phyloP scores from a whole-genome alignment of 2,329 filamentous ascomycete genomes.

The Trichoderma pleuroti region DNA sequence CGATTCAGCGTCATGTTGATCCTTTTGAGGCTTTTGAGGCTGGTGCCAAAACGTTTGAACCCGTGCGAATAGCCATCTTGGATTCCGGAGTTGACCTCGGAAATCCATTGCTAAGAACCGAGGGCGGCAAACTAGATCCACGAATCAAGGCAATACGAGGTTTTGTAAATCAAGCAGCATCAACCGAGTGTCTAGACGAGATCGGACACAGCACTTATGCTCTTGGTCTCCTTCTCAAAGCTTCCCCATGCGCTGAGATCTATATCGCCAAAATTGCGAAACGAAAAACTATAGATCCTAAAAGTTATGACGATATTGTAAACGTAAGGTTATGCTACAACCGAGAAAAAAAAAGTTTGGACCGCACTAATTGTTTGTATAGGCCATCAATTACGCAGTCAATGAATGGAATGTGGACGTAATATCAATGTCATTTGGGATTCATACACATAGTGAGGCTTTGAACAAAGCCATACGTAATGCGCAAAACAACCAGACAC shows the following conservation, averaged over 20 bases:
- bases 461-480: background rate
- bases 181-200: background rate
- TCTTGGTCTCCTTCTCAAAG: background rate
- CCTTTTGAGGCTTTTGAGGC: background rate
- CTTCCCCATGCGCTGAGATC: background rate
- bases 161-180: background rate
- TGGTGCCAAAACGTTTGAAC: background rate
- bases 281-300: background rate
- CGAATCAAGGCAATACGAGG: background rate
- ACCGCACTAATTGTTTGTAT: background rate
- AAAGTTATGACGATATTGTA: background rate
- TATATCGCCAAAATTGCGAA: background rate
- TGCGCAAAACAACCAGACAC: background rate
- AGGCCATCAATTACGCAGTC: background rate
- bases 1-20: background rate
- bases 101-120: background rate
- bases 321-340: background rate
- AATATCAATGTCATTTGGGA: background rate
- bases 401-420: background rate
- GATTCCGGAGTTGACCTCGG: background rate
- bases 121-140: background rate
- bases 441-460: background rate
- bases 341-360: background rate
- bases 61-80: conserved; percentile 4
- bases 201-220: conserved; percentile 2